Conservation (phyloP, 495 filamentous ascomycete genomes). For the Hypoxylon fuscum region DNA sequence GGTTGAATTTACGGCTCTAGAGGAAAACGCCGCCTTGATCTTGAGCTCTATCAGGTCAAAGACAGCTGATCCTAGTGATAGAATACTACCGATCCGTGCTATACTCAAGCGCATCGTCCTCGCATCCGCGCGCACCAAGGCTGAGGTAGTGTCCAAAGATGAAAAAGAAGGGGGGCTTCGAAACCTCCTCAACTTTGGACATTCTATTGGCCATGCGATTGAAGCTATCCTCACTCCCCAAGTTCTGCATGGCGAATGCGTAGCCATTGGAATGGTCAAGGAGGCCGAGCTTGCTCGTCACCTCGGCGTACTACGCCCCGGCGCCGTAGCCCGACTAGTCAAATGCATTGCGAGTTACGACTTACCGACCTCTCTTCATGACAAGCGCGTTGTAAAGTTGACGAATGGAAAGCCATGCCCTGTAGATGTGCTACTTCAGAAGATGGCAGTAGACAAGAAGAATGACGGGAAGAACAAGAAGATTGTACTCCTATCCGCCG, state of each 20-base stretch:
- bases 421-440: conserved; percentile 85
- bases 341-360: conserved; percentile 96
- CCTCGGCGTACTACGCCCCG: conserved; percentile 84
- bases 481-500: conserved; percentile 91
- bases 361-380: conserved; percentile 84
- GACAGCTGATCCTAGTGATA: conserved; percentile 56
- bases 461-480: conserved; percentile 96
- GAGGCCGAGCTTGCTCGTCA: conserved; percentile 93
- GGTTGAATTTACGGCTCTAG: conserved; percentile 83
- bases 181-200: conserved; percentile 96
- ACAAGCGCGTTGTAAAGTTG: conserved; percentile 83
- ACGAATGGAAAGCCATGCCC: conserved; percentile 90
- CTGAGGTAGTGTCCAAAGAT: conserved; percentile 89
- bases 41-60: conserved; percentile 73
- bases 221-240: conserved; percentile 96
- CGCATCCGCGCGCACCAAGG: conserved; percentile 90
- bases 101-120: conserved; percentile 87
- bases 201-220: conserved; percentile 97
- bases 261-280: conserved; percentile 97
- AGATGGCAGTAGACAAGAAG: conserved; percentile 99
- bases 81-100: conserved; percentile 73
- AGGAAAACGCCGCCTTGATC: conserved; percentile 79
- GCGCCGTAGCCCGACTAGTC: conserved; percentile 85
- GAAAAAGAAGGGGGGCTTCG: conserved; percentile 94
- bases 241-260: conserved; percentile 92